A percentile compares a stretch with the other conserved stretches of the same genome.
Conservation (phyloP, 2,329 filamentous ascomycete species). For the Neofusicoccum kwambonambiense region DNA sequence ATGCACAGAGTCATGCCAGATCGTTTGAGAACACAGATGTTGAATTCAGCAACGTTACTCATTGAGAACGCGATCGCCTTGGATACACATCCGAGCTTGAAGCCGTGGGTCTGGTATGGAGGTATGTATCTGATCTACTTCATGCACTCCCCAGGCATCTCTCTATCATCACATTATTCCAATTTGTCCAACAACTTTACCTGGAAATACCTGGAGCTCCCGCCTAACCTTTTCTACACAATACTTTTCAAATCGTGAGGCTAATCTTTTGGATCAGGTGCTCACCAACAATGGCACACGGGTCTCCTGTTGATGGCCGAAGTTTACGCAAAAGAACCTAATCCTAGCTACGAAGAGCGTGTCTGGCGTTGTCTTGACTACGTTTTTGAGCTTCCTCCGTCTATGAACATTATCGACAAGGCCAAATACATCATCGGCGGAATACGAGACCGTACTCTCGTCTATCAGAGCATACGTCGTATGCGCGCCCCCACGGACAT, state of each 20-base stretch:
- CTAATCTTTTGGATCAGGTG: slow-evolving; percentile 44
- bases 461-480: slow-evolving; percentile 60
- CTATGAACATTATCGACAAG: slow-evolving; percentile 56
- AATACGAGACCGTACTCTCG: slow-evolving; percentile 59
- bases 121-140: slow-evolving; percentile 11
- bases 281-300: slow-evolving; percentile 70
- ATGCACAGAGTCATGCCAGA: slow-evolving; percentile 55
- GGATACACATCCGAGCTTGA: slow-evolving; percentile 53
- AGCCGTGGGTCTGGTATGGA: slow-evolving; percentile 66
- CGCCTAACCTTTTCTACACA: neutral
- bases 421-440: slow-evolving; percentile 61
- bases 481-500: slow-evolving; percentile 54
- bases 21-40: slow-evolving; percentile 61
- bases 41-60: slow-evolving; percentile 58
- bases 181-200: slow-evolving; percentile 11
- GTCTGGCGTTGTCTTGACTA: slow-evolving; percentile 73
- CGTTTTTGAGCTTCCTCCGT: slow-evolving; percentile 62
- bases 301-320: slow-evolving; percentile 69
- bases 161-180: neutral
- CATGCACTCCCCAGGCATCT: neutral
- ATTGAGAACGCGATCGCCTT: slow-evolving; percentile 57
- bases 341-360: slow-evolving; percentile 58
- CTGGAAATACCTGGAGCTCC: neutral
- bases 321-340: slow-evolving; percentile 58
- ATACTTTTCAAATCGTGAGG: neutral